These are phyloP conservation scores for Vanrija humicola DNA, from an alignment of 1,284 basidiomycete species.

Conservation along the genomic window DNA sequence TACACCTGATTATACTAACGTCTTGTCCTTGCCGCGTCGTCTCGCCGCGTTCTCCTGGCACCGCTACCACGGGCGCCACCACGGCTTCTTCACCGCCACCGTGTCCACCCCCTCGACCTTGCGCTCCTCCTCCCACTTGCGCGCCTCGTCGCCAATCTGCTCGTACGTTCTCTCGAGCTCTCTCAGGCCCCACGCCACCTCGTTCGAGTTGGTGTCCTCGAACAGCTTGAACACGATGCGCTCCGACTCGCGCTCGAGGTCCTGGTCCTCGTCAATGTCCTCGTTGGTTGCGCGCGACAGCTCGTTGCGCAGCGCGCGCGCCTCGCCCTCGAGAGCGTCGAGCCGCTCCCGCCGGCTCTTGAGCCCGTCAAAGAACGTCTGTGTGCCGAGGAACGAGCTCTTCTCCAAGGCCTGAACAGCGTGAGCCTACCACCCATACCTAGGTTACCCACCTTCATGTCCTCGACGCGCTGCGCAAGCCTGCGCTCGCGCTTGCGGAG, in stretches of 20 bases:
- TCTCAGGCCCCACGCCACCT: conserved; percentile 31
- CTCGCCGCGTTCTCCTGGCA: too few relatives aligned
- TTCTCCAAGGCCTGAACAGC: conserved; percentile 21
- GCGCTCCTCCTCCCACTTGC: conserved; percentile 9
- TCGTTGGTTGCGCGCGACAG: conserved; percentile 20
- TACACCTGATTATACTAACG: too few relatives aligned
- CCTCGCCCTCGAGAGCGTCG: conserved; percentile 16
- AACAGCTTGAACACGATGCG: conserved; percentile 37
- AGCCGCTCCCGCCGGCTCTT: conserved; percentile 8
- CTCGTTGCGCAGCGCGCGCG: conserved; percentile 9
- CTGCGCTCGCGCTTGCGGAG: conserved; percentile 27
- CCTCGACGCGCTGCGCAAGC: conserved; percentile 27
- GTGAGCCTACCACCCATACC: background rate
- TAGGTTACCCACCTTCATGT: conserved; percentile 29
- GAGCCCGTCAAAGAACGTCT: conserved; percentile 22
- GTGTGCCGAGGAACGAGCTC: conserved; percentile 24
- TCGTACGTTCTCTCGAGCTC: conserved; percentile 36
- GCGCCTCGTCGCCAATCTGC: conserved; percentile 20
- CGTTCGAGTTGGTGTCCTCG: conserved; percentile 36
- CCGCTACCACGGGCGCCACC: background rate
- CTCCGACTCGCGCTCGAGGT: conserved; percentile 22
- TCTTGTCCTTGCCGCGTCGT: too few relatives aligned
- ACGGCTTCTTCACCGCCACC: conserved; percentile 11
- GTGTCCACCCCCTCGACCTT: conserved; percentile 8
- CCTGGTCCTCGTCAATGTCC: conserved; percentile 25